Evolutionary conservation across 768 basidiomycete genomes (phyloP).

Genomic region (Hirschioporus abietinus): DNA sequence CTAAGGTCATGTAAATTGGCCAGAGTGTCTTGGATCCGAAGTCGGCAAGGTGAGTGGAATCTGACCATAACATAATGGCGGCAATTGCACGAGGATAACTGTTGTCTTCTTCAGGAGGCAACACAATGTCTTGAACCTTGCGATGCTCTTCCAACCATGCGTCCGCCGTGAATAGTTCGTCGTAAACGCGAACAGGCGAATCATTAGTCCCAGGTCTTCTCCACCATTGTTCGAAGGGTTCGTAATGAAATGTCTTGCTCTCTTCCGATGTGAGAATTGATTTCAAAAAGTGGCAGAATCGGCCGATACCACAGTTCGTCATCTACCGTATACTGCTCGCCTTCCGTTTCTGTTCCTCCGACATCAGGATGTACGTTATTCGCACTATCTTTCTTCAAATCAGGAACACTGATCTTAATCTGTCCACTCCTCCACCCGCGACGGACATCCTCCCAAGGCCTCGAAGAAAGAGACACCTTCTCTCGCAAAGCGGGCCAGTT

Average conservation of each 20-base stretch:
- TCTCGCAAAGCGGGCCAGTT: no score
- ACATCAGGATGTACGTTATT: neutral
- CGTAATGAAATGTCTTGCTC: constrained; percentile 19
- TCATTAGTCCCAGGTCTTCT: constrained; percentile 9
- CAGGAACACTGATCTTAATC: neutral
- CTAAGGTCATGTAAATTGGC: constrained; percentile 20
- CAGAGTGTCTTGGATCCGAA: constrained; percentile 20
- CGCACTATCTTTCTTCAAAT: neutral
- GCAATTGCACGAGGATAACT: constrained; percentile 13
- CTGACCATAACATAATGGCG: constrained; percentile 18
- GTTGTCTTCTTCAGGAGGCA: constrained; percentile 16
- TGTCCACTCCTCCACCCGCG: neutral
- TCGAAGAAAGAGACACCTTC: neutral
- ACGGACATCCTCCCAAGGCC: neutral
- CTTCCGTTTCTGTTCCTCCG: neutral
- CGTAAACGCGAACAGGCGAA: constrained; percentile 16
- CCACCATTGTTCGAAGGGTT: constrained; percentile 25
- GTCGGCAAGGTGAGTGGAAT: constrained; percentile 18
- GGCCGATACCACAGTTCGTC: neutral
- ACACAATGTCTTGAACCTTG: constrained; percentile 14
- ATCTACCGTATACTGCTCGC: no score
- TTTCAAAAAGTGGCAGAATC: neutral
- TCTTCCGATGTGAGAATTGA: neutral
- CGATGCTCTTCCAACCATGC: constrained; percentile 19
- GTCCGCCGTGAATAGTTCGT: constrained; percentile 20